A percentile compares a stretch with the other conserved stretches of the same genome.
phyloP scores from a whole-genome alignment of 2,329 filamentous ascomycete genomes.

The Aspergillus alliaceus region DNA sequence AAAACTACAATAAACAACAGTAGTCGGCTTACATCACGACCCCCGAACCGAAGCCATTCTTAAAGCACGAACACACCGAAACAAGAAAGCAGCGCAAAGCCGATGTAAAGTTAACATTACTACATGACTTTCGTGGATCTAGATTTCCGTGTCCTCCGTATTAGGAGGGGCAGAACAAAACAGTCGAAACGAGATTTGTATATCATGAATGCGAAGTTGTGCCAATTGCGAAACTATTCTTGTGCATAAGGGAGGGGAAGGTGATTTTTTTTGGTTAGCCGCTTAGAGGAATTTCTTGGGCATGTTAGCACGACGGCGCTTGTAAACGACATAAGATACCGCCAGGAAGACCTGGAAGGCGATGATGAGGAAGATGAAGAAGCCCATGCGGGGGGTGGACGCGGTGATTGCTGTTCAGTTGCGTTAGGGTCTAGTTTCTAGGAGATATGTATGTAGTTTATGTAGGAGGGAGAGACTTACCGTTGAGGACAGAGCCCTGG shows the following conservation, averaged over 20 bases:
- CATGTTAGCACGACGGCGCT: constrained; percentile 69
- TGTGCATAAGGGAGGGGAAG: not conserved
- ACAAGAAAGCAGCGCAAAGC: not conserved
- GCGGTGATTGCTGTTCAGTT: constrained; percentile 49
- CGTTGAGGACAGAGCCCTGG: constrained; percentile 49
- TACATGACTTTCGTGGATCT: not conserved
- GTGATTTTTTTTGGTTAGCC: not conserved
- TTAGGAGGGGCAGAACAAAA: not conserved
- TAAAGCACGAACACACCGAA: not conserved
- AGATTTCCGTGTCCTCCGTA: not conserved
- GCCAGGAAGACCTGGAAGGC: constrained; percentile 72
- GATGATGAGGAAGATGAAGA: constrained; percentile 70
- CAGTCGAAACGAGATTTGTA: not conserved
- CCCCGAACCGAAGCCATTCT: not conserved
- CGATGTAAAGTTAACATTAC: not conserved
- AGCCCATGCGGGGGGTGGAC: constrained; percentile 58
- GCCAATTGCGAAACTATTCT: not conserved
- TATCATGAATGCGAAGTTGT: not conserved
- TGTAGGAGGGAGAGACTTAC: constrained; percentile 40
- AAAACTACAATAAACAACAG: not conserved
- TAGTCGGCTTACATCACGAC: not conserved
- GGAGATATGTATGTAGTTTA: not conserved
- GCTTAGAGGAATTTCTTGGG: constrained; percentile 88
- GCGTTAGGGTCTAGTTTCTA: not conserved
- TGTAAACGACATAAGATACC: constrained; percentile 72